A percentile compares a stretch with the other conserved stretches of the same genome.
Evolutionary conservation across 108 stramenopile genomes (phyloP).

Genomic region (Cyclotella distinguenda): DNA sequence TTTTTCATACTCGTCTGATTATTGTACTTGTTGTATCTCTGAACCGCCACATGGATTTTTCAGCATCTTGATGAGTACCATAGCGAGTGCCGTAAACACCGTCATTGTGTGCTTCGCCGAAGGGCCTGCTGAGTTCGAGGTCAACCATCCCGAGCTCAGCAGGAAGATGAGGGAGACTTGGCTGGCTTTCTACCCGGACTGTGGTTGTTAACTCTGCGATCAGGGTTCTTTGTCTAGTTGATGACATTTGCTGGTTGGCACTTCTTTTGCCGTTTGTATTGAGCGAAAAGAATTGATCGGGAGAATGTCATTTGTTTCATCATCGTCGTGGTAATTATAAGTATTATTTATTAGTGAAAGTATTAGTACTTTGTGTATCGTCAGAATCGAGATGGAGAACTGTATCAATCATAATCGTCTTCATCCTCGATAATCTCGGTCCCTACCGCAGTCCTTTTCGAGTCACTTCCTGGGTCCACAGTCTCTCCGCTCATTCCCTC

Average conservation of each 20-base stretch:
- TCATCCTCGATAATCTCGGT: constrained; percentile 22
- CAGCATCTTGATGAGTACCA: constrained; percentile 58
- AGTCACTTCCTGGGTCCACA: background rate
- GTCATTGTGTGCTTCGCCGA: constrained; percentile 90
- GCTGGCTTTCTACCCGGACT: constrained; percentile 45
- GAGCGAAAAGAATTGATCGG: too few relatives aligned
- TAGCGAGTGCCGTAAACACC: constrained; percentile 82
- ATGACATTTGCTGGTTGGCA: too few relatives aligned
- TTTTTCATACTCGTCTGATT: background rate
- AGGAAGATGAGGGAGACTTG: constrained; percentile 70
- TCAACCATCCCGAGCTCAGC: constrained; percentile 81
- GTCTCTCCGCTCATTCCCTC: background rate
- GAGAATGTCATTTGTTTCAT: too few relatives aligned
- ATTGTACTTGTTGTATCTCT: background rate
- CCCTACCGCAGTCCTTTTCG: background rate
- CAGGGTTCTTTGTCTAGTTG: too few relatives aligned
- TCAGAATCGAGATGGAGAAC: background rate
- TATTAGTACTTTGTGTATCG: background rate
- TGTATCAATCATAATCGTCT: constrained; percentile 23
- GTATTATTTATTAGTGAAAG: background rate
- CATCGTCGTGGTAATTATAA: background rate
- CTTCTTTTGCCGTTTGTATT: too few relatives aligned
- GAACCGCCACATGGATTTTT: too few relatives aligned
- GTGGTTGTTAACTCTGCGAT: constrained; percentile 22
- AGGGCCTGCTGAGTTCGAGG: constrained; percentile 76